Evolutionary conservation across 345 rosid species (phyloP).

Genomic region (Gossypium australe): DNA sequence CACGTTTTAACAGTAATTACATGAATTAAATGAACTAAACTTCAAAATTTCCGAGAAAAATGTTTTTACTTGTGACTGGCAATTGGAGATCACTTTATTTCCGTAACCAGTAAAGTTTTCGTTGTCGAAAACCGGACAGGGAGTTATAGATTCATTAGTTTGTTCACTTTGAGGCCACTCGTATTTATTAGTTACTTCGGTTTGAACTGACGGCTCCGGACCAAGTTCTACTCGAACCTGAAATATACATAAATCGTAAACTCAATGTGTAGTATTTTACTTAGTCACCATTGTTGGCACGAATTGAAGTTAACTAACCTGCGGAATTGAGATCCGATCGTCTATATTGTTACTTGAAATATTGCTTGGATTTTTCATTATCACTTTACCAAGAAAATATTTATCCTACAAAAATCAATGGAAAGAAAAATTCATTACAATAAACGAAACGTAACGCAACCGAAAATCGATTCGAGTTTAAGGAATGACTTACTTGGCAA

Average conservation of each 20-base stretch:
- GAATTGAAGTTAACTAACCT: neutral
- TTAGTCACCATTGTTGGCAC: neutral
- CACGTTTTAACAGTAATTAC: neutral
- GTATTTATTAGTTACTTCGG: neutral
- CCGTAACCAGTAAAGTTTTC: neutral
- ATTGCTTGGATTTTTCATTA: neutral
- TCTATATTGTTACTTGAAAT: neutral
- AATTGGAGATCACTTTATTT: neutral
- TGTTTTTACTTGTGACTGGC: neutral
- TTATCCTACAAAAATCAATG: neutral
- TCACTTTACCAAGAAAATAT: constrained; percentile 7
- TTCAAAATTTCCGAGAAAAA: neutral
- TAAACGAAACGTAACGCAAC: too few species aligned
- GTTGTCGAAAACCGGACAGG: neutral
- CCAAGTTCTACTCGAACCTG: neutral
- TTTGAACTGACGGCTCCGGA: neutral
- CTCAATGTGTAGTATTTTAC: neutral
- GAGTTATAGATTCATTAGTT: neutral
- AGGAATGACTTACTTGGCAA: neutral
- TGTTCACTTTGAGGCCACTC: neutral
- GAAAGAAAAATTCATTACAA: neutral
- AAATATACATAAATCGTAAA: neutral
- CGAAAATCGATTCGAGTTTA: too few species aligned
- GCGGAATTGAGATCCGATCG: neutral
- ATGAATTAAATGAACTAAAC: too few species aligned